A percentile compares a stretch with the other conserved stretches of the same genome.
Evolutionary conservation across 1,284 basidiomycete genomes (phyloP).

Genomic region (Cystobasidium sp.): DNA sequence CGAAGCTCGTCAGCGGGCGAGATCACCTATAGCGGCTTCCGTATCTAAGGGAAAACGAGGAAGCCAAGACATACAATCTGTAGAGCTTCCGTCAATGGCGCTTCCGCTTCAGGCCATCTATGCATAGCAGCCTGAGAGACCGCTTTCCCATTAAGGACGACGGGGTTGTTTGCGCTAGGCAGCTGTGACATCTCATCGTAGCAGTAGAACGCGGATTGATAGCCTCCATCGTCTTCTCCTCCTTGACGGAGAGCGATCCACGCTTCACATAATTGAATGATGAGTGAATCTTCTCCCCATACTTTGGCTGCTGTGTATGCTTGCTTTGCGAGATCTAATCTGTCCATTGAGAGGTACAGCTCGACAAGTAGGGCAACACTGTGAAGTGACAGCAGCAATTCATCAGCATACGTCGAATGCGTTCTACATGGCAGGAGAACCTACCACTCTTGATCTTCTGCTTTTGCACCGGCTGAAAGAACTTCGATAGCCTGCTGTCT

Average conservation of each 20-base stretch:
- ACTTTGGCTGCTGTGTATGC: slow-evolving; percentile 78
- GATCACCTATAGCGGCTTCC: background rate
- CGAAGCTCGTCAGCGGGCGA: background rate
- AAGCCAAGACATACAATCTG: slow-evolving; percentile 63
- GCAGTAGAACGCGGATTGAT: slow-evolving; percentile 72
- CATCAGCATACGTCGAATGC: background rate
- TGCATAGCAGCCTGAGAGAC: slow-evolving; percentile 80
- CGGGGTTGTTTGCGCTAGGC: slow-evolving; percentile 71
- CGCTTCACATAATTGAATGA: slow-evolving; percentile 87
- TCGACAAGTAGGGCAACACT: slow-evolving; percentile 81
- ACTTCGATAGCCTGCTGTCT: slow-evolving; percentile 89
- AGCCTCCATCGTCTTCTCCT: slow-evolving; percentile 57
- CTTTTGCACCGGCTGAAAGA: slow-evolving; percentile 70
- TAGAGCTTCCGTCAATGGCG: slow-evolving; percentile 79
- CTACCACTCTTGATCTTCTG: slow-evolving; percentile 82
- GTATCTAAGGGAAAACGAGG: slow-evolving; percentile 38
- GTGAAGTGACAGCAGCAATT: slow-evolving; percentile 21
- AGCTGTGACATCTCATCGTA: slow-evolving; percentile 90
- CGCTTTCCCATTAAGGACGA: slow-evolving; percentile 79
- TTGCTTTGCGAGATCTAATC: slow-evolving; percentile 81
- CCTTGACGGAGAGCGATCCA: slow-evolving; percentile 71
- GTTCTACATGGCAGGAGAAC: background rate
- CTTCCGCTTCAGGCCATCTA: slow-evolving; percentile 78
- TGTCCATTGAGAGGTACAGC: slow-evolving; percentile 80
- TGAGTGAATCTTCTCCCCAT: slow-evolving; percentile 84